Conservation (phyloP, 352 stramenopile genomes). For the Hyaloperonospora arabidopsidis region DNA sequence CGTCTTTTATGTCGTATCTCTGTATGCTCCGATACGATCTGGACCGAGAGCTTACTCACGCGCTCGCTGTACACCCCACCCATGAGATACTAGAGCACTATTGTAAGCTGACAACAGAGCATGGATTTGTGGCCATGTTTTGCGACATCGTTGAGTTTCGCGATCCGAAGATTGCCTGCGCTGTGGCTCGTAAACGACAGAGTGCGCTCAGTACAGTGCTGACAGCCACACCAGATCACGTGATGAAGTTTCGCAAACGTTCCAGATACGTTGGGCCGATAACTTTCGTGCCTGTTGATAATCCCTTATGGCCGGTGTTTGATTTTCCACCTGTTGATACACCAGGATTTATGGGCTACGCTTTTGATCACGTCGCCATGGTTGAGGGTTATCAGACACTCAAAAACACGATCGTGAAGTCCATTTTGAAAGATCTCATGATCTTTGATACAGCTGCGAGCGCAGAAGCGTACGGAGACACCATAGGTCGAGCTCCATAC, state of each 20-base stretch:
- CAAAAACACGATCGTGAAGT: conserved; percentile 58
- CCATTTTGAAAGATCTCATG: conserved; percentile 69
- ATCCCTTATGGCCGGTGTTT: conserved; percentile 64
- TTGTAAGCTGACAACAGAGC: conserved; percentile 37
- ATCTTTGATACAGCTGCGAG: conserved; percentile 54
- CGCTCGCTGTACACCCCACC: conserved; percentile 27
- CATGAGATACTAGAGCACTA: conserved; percentile 48
- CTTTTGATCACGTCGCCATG: conserved; percentile 57
- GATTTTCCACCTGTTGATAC: conserved; percentile 30
- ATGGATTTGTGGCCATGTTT: conserved; percentile 74
- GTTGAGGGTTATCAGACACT: conserved; percentile 48
- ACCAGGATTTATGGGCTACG: conserved; percentile 63
- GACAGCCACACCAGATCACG: conserved; percentile 44
- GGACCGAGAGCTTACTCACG: conserved; percentile 43
- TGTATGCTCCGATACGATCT: conserved; percentile 38
- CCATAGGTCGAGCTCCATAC: conserved; percentile 35
- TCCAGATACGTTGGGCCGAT: conserved; percentile 45
- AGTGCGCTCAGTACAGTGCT: conserved; percentile 60
- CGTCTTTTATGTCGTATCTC: conserved; percentile 48
- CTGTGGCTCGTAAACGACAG: conserved; percentile 49
- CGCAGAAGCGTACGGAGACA: conserved; percentile 35
- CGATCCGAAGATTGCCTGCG: conserved; percentile 42
- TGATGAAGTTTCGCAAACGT: conserved; percentile 48
- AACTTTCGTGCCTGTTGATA: conserved; percentile 62
- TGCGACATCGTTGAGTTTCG: conserved; percentile 67